Conservation (phyloP, 1,139 yeast genomes). For the Pichia sp. region DNA sequence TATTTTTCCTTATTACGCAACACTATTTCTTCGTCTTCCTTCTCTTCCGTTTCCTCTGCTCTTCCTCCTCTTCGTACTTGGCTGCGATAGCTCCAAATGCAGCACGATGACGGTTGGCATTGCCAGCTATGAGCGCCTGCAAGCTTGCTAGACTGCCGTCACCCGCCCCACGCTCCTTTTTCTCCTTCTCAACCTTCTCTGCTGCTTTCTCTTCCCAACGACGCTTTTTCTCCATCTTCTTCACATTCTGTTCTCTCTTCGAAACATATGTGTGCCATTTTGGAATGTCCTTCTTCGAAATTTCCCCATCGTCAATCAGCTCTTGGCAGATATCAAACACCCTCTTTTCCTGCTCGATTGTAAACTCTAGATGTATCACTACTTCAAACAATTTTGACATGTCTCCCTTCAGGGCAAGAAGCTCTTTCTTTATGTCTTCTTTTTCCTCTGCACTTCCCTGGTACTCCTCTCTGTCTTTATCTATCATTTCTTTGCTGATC, state of each 20-base stretch:
- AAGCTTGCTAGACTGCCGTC: not conserved
- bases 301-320: constrained; percentile 41
- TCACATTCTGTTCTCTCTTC: constrained; percentile 2
- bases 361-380: constrained; percentile 70
- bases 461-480: constrained; percentile 60
- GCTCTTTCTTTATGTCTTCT: constrained; percentile 57
- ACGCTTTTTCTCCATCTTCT: constrained; percentile 13
- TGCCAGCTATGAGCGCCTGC: constrained; percentile 12
- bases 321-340: constrained; percentile 48
- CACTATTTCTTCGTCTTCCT: not conserved
- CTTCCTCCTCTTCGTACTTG: constrained; percentile 8
- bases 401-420: constrained; percentile 63
- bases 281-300: constrained; percentile 25
- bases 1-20: not conserved
- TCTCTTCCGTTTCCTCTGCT: constrained; percentile 1
- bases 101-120: constrained; percentile 10
- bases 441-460: constrained; percentile 65
- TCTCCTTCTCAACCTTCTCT: not conserved
- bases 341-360: constrained; percentile 57
- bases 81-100: constrained; percentile 12
- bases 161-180: not conserved
- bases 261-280: constrained; percentile 7
- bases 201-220: constrained; percentile 2
- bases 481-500: constrained; percentile 70
- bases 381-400: constrained; percentile 64